Evolutionary conservation across 768 basidiomycete genomes (phyloP), one percentile per base, ranked within the genome.

Genomic region (Boletus bicolor): DNA sequence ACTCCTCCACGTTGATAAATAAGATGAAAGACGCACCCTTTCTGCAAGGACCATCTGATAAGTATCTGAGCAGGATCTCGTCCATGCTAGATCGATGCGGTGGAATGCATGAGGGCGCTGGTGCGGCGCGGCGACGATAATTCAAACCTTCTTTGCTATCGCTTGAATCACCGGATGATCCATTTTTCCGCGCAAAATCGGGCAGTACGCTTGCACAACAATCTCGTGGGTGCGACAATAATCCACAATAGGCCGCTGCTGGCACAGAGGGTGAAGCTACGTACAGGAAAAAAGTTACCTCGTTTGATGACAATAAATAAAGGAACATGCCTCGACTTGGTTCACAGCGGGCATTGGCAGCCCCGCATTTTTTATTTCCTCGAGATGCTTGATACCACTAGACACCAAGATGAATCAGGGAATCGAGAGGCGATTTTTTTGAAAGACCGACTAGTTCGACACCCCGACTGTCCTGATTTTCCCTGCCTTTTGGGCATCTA

Each of bases 41-140:
- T 83, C 69, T 97, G 94, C 37, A 98, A 74, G 30, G 92, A 94
- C 91, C 93, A 97, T 24, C 95, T 82, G 53, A 97, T 74, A 15
- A 97, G 79, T 44, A 96, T 77, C 64, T 97, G 94, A 17, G 92
- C 85, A 5, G 82, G 80, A 41, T 85, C 82, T 52, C 82, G 81
- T 41, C 72, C 69, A 60, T 84, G 70, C 86, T 91, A 57, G 43
- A 49, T 56, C 5, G 19, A 56, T 32, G 32, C 12, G 24, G 46
- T 35, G 3, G 36, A 48, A 41, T 15, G 34, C 34, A 42, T 60
- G 41, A 64, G 49, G 54, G 32, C 21, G n/a, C 30, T 46, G 36
- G 28, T 42, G 60, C 38, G 41, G 56, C 51, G 38, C 38, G 39
- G 51, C 15, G 26, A 52, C 46, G 28, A 44, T 19, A 36, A 8